Conservation (phyloP, 495 filamentous ascomycete species). For the Talaromyces nanjingensis region DNA sequence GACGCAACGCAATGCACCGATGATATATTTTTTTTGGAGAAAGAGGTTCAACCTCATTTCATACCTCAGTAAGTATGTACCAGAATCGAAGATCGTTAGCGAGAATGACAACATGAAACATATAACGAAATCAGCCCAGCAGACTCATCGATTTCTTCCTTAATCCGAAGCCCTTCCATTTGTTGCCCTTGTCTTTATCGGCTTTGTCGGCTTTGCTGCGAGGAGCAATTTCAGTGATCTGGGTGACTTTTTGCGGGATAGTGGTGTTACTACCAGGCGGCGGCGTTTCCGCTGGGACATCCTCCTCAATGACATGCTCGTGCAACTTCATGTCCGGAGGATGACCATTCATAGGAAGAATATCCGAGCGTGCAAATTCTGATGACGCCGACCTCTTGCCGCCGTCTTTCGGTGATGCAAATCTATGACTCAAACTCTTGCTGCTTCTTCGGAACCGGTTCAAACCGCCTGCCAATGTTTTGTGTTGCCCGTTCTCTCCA, state of each 20-base stretch:
- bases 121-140: not conserved
- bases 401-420: conserved; percentile 30
- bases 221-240: conserved; percentile 12
- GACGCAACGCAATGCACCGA: not conserved
- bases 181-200: conserved; percentile 21
- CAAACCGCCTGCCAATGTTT: conserved; percentile 34
- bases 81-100: not conserved
- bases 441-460: conserved; percentile 47
- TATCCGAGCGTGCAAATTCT: conserved; percentile 14
- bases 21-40: not conserved
- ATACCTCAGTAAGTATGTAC: conserved; percentile 5
- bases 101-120: not conserved
- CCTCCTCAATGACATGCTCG: conserved; percentile 21
- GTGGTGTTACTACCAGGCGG: not conserved
- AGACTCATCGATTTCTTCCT: conserved; percentile 33
- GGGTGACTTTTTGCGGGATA: conserved; percentile 3
- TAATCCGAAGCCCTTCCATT: conserved; percentile 36
- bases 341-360: conserved; percentile 27
- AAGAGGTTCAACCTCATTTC: not conserved
- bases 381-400: conserved; percentile 25
- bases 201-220: conserved; percentile 15
- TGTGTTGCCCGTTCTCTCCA: conserved; percentile 31
- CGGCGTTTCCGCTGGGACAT: conserved; percentile 5
- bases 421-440: conserved; percentile 53
- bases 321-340: conserved; percentile 13